A percentile compares a stretch with the other conserved stretches of the same genome.
Conservation (phyloP, 768 basidiomycete species). For the Suillus decipiens region DNA sequence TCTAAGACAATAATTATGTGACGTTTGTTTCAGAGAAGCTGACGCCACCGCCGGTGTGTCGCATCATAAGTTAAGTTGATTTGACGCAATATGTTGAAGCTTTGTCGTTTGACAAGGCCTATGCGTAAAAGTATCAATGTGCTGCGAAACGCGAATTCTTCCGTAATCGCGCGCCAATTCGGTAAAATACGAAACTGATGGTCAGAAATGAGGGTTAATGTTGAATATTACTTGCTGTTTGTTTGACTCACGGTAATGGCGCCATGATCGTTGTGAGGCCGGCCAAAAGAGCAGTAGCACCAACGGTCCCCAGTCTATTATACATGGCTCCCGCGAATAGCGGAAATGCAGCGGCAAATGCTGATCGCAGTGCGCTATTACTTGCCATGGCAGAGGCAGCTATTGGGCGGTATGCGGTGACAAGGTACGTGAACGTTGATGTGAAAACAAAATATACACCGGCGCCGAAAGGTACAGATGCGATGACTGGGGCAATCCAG, state of each 20-base stretch:
- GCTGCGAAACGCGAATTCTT: slow-evolving; percentile 45
- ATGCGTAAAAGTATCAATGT: slow-evolving; percentile 15
- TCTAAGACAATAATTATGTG: background rate
- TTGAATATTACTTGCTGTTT: background rate
- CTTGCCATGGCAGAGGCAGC: slow-evolving; percentile 66
- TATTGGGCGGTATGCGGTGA: slow-evolving; percentile 50
- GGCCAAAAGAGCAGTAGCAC: slow-evolving; percentile 70
- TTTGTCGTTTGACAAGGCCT: background rate
- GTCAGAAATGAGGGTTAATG: background rate
- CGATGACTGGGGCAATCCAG: slow-evolving; percentile 50
- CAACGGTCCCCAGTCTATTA: slow-evolving; percentile 59
- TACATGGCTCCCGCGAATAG: slow-evolving; percentile 57
- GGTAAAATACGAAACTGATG: slow-evolving; percentile 48
- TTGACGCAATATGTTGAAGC: background rate
- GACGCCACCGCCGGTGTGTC: background rate
- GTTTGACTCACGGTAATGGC: slow-evolving; percentile 55
- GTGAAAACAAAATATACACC: slow-evolving; percentile 69
- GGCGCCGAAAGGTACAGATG: slow-evolving; percentile 48
- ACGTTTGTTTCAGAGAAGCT: background rate
- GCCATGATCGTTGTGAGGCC: slow-evolving; percentile 62
- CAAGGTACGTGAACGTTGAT: slow-evolving; percentile 62
- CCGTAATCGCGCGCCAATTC: slow-evolving; percentile 46
- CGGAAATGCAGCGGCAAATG: slow-evolving; percentile 54
- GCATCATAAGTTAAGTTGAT: background rate
- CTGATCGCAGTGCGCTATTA: slow-evolving; percentile 54